Evolutionary conservation across 1,284 basidiomycete species (phyloP).

Genomic region (Anthracocystis setariae): DNA sequence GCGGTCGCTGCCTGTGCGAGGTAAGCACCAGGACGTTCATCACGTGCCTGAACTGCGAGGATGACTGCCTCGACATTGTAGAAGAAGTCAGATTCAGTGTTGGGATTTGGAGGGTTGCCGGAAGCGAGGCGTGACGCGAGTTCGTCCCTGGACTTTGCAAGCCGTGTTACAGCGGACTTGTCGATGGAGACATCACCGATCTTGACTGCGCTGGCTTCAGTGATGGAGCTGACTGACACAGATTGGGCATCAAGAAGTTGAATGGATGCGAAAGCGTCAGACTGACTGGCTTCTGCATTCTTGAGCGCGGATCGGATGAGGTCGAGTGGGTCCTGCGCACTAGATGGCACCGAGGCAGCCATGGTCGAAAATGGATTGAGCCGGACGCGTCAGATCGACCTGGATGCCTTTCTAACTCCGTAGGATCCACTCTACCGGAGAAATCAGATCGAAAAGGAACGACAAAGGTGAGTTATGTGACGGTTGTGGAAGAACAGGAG

Average conservation of each 20-base stretch:
- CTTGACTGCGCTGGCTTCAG: conserved; percentile 20
- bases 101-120: conserved; percentile 22
- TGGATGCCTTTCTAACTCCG: neutral
- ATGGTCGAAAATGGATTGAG: conserved; percentile 2
- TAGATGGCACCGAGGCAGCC: conserved; percentile 16
- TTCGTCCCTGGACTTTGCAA: conserved; percentile 45
- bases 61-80: conserved; percentile 58
- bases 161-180: conserved; percentile 29
- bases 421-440: neutral
- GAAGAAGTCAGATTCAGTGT: conserved; percentile 48
- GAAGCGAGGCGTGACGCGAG: conserved; percentile 25
- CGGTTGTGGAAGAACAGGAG: neutral
- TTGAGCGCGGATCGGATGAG: conserved; percentile 40
- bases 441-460: neutral
- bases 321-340: conserved; percentile 30
- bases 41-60: conserved; percentile 57
- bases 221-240: conserved; percentile 19
- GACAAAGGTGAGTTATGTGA: neutral
- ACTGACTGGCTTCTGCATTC: neutral
- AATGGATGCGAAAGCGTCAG: conserved; percentile 24
- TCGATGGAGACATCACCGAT: conserved; percentile 21
- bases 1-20: conserved; percentile 56
- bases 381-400: neutral
- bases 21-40: conserved; percentile 60
- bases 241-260: conserved; percentile 29